Evolutionary conservation across 768 basidiomycete species (phyloP).

Genomic region (Tricholoma sp.): DNA sequence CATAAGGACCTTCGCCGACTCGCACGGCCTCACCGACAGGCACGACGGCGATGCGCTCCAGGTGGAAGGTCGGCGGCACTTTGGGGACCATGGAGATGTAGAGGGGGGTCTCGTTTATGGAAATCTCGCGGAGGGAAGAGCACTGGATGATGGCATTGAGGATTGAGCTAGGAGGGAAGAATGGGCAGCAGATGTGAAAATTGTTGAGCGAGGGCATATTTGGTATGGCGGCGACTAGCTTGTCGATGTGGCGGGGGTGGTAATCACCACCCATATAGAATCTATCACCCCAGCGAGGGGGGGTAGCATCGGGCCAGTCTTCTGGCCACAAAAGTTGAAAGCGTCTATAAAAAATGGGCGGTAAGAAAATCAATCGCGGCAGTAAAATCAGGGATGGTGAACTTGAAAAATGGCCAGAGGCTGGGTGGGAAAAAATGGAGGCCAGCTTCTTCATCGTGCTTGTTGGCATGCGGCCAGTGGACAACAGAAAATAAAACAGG

Average conservation of each 20-base stretch:
- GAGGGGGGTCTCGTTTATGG: constrained; percentile 35
- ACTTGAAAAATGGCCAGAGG: constrained; percentile 35
- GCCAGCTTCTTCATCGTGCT: constrained; percentile 30
- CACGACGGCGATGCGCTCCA: constrained; percentile 30
- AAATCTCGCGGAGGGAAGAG: constrained; percentile 29
- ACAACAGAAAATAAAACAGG: constrained; percentile 30
- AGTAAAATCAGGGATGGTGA: neutral
- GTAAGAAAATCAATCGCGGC: neutral
- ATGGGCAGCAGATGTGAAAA: constrained; percentile 35
- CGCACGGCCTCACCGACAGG: constrained; percentile 37
- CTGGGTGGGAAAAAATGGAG: constrained; percentile 35
- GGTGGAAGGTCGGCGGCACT: constrained; percentile 25
- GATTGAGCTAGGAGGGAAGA: constrained; percentile 33
- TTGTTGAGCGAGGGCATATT: constrained; percentile 28
- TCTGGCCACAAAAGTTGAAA: constrained; percentile 39
- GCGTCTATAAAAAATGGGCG: constrained; percentile 18
- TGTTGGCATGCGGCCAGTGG: constrained; percentile 35
- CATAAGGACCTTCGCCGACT: constrained; percentile 36
- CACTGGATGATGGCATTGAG: constrained; percentile 32
- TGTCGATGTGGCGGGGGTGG: constrained; percentile 30
- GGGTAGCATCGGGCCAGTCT: constrained; percentile 37
- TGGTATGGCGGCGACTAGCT: constrained; percentile 32
- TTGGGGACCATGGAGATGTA: constrained; percentile 28
- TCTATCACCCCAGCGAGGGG: constrained; percentile 35
- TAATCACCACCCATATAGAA: constrained; percentile 30